Percentiles rank a stretch among this genome's conserved stretches.
Evolutionary conservation across 305 asterid species (phyloP).

Genomic region (Andrographis paniculata): DNA sequence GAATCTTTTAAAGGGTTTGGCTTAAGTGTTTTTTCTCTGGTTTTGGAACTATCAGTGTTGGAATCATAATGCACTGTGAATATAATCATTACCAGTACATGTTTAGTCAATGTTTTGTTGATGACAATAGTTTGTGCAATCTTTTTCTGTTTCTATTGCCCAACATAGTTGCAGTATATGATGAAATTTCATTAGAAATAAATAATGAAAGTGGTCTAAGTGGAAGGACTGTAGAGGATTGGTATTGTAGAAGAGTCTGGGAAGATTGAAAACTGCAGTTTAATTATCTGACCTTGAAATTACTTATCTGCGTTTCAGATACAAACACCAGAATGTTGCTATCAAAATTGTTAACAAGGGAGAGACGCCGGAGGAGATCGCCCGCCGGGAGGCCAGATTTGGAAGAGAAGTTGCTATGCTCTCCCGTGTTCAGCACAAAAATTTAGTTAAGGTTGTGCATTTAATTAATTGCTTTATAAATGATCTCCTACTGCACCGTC

Average conservation of each 20-base stretch:
- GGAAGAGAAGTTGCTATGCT: constrained; percentile 94
- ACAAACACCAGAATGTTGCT: constrained; percentile 92
- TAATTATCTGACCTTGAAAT: no score
- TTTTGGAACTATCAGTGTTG: not conserved
- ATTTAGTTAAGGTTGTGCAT: constrained; percentile 79
- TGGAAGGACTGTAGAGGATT: no score
- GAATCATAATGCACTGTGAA: no score
- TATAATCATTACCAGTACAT: no score
- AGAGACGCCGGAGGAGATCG: constrained; percentile 78
- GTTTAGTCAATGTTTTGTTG: no score
- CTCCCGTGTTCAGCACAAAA: constrained; percentile 89
- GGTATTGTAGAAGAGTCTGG: no score
- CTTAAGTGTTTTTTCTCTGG: not conserved
- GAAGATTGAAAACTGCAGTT: no score
- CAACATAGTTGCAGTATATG: no score
- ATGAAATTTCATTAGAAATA: no score
- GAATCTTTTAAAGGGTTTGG: not conserved
- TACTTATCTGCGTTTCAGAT: constrained; percentile 34
- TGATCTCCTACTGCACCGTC: not conserved
- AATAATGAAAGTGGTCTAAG: no score
- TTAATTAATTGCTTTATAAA: not conserved
- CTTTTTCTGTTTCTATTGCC: not conserved
- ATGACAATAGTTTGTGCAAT: not conserved
- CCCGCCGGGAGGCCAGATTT: constrained; percentile 71
- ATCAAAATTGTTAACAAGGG: constrained; percentile 77